Base-by-base conservation (phyloP, 495 filamentous ascomycete species). In the Penicillium salamii region DNA sequence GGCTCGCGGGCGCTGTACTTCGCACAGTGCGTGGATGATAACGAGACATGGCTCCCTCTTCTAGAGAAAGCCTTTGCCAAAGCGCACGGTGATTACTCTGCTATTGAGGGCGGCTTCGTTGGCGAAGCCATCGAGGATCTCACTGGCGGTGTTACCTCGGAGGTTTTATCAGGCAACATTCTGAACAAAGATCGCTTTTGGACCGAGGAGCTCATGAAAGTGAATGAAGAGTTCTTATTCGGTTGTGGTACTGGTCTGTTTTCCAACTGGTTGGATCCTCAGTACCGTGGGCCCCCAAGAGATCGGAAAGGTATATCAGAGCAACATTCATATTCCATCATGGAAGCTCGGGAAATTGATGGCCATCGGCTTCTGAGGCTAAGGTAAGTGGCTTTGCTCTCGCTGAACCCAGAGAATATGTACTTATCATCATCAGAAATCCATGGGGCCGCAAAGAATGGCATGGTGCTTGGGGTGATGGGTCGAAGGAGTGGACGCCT, bases 51-150 rank as follows among this genome's bases (percentile, higher is more conserved):
- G 92, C 73, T 97, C 20, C 92, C 92, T 1, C 69, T 97, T 38
- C 79, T 97, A 3, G 92, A 97, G 61, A 97, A 97, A 67, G 92
- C 92, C 0, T 97, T 93, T 68, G 92, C 92, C 37, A 97, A 97
- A 65, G 91, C 90, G 9, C 92, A 97, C 57, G 90, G 90, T 3
- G 89, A 93, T 62, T 95, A 86, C 58, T 77, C 80, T 9, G 78
- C 90, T 1, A 90, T 96, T 39, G 86, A 92, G 51, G 90, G 90
- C 15, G 91, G 91, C 1, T 91, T 83, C 62, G 86, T 87, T 15
- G 89, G 83, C 13, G 92, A 97, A 62, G 92, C 85, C 2, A 84
- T 97, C 39, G 92, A 97, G 66, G 92, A 97, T 66, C 73, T 97
- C 15, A 96, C 91, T 3, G 92, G 92, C 8, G 92, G 92, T 4